phyloP scores from a whole-genome alignment of 345 rosid genomes.

The Raphanus sativus region DNA sequence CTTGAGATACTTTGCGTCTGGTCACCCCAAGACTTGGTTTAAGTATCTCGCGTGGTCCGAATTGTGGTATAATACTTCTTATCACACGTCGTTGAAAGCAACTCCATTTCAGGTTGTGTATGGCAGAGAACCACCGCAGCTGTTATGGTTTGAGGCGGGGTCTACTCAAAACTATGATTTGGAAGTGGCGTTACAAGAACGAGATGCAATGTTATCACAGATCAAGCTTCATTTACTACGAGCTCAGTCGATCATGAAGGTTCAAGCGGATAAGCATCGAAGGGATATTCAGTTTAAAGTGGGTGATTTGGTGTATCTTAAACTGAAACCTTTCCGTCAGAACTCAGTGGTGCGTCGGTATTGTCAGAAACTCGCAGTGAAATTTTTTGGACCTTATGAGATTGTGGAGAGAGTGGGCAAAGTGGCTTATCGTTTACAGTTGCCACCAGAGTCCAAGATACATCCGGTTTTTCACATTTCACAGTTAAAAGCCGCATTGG shows the following conservation, averaged over 20 bases:
- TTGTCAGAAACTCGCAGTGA: background rate
- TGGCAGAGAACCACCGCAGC: background rate
- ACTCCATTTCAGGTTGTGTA: too few species aligned
- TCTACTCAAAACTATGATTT: background rate
- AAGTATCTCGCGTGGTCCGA: too few species aligned
- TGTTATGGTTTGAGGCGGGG: background rate
- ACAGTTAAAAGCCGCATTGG: background rate
- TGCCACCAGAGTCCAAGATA: background rate
- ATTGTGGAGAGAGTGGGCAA: background rate
- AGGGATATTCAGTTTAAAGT: background rate
- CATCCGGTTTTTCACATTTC: background rate
- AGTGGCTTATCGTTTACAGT: background rate
- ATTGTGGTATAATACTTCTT: too few species aligned
- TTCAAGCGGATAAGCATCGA: background rate
- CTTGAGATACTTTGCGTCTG: too few species aligned
- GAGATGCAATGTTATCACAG: background rate
- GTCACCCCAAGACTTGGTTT: too few species aligned
- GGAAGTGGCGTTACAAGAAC: background rate
- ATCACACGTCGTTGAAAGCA: too few species aligned
- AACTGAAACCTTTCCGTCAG: background rate
- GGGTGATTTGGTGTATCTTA: background rate
- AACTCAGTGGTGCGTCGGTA: background rate
- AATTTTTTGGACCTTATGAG: background rate
- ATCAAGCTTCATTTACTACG: background rate
- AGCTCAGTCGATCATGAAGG: background rate